Evolutionary conservation across 2,329 filamentous ascomycete species (phyloP), one percentile per base, ranked within the genome.

Genomic region (Cyanodermella asteris): DNA sequence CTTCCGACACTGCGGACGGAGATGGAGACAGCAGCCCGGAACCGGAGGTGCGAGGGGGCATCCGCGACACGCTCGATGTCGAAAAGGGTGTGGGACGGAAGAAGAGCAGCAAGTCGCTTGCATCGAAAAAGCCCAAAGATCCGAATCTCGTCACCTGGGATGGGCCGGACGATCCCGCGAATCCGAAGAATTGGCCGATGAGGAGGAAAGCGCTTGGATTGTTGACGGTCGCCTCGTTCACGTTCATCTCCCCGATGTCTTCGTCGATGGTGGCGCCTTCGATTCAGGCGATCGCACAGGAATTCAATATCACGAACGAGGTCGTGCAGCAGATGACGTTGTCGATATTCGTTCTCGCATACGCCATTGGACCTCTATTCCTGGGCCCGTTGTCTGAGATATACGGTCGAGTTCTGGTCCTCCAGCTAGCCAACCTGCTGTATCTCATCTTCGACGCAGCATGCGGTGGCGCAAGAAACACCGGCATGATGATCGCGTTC

Each of bases 391-490:
- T 64, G 3, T 64, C 55, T 4, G 64, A 66, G 36, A 47, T 65
- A 7, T 67, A 58, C 34, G 63, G 63, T 6, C 53, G 63, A 16
- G 53, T 60, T 3, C 49, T 55, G 9, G 48, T 67, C 2, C 45
- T 68, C 3, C 64, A 67, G 33, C 34, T 55, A 6, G 46, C 59
- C 3, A 68, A 66, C 36, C 32, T 66, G 13, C 50, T 61, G 31
- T 67, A 56, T 38, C 38, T 66, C 5, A 43, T 58, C 8, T 72
- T 67, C 42, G 70, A 66, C 36, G 52, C 66, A 20, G 63, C 54
- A 6, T 71, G 66, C 34, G 68, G 61, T 1, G 53, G 64, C 5
- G 56, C 61, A 2, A 44, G 51, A 28, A 61, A 49, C 6, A 59
- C 56, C 33, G 45, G 39, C 3, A 53, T 67, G 34, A 55, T 71